Percentiles rank a stretch among this genome's conserved stretches.
phyloP scores from a whole-genome alignment of 2,329 filamentous ascomycete genomes.

The Trematosphaeria pertusa region DNA sequence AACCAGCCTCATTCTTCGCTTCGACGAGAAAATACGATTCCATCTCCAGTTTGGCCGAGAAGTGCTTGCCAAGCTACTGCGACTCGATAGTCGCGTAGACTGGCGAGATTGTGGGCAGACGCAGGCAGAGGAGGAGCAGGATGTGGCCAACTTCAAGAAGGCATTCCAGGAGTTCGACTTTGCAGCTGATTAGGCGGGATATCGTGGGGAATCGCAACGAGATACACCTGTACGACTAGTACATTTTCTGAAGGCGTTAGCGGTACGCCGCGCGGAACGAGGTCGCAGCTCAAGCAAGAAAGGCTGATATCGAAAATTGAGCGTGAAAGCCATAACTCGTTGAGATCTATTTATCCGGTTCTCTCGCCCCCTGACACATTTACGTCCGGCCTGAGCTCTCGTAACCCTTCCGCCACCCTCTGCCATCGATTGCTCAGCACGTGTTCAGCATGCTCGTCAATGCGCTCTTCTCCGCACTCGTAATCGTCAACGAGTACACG shows the following conservation, averaged over 20 bases:
- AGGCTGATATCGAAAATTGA: no score
- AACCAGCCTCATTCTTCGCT: constrained; percentile 75
- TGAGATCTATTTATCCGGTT: no score
- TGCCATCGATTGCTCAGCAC: no score
- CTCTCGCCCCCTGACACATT: no score
- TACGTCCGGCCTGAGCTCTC: no score
- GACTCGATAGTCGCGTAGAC: constrained; percentile 76
- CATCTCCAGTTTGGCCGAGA: constrained; percentile 89
- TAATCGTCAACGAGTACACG: constrained; percentile 72
- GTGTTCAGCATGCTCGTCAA: constrained; percentile 69
- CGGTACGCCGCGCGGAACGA: no score
- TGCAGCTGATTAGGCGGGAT: constrained; percentile 57
- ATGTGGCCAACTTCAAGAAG: constrained; percentile 79
- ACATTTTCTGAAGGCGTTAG: no score
- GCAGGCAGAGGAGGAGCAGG: constrained; percentile 76
- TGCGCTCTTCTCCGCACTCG: constrained; percentile 73
- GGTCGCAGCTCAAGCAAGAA: no score
- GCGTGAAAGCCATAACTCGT: no score
- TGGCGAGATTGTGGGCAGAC: constrained; percentile 88
- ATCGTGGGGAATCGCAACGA: no score
- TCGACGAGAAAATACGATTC: constrained; percentile 77
- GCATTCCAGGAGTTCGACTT: constrained; percentile 91
- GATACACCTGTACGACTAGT: no score
- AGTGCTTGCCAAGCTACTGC: constrained; percentile 86
- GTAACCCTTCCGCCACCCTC: no score